A percentile compares a stretch with the other conserved stretches of the same genome.
Conservation (phyloP, 768 basidiomycete genomes). For the Leccinum subgranulosum region DNA sequence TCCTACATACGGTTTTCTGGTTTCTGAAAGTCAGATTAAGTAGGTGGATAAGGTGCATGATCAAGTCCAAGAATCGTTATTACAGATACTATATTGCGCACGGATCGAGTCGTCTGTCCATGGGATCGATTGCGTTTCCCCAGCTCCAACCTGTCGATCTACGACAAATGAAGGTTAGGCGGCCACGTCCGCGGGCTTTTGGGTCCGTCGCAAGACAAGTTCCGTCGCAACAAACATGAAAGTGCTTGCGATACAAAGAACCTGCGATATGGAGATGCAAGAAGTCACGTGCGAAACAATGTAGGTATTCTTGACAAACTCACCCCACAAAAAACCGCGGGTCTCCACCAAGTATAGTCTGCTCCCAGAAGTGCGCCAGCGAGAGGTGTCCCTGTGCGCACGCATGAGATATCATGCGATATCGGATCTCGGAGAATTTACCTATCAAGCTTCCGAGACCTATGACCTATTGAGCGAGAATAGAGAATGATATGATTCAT, state of each 20-base stretch:
- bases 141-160: not conserved
- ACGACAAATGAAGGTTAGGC: not conserved
- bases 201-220: conserved; percentile 4
- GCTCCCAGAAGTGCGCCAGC: conserved; percentile 52
- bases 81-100: not conserved
- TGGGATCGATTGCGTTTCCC: not conserved
- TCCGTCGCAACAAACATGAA: conserved; percentile 11
- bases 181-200: not conserved
- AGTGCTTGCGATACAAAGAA: conserved; percentile 16
- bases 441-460: conserved; percentile 25
- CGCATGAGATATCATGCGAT: conserved; percentile 19
- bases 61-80: not conserved
- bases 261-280: conserved; percentile 6
- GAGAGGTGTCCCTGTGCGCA: conserved; percentile 46
- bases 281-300: conserved; percentile 1
- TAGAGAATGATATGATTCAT: not conserved
- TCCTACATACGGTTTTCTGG: not conserved
- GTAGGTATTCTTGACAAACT: not conserved
- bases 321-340: conserved; percentile 49
- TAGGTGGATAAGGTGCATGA: not conserved
- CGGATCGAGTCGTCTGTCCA: not conserved
- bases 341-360: conserved; percentile 54
- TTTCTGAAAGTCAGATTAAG: not conserved
- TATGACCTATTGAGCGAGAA: conserved; percentile 5
- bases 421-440: not conserved